These are phyloP conservation scores for Grigorovia jiainica DNA, from an alignment of 805 yeast genomes.

Conservation along the genomic window DNA sequence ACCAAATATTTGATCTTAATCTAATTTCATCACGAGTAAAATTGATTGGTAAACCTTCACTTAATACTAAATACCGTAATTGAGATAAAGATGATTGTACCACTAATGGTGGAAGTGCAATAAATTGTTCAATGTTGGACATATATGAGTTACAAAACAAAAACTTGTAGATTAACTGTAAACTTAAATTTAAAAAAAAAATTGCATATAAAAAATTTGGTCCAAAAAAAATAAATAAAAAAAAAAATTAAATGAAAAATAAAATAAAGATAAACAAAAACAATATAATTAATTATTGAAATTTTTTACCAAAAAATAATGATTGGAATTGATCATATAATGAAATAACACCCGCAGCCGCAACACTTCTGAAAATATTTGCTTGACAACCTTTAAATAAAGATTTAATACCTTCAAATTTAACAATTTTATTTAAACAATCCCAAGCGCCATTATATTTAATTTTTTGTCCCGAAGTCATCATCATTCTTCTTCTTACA, in stretches of 20 bases:
- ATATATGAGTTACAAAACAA: too few species aligned
- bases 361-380: conserved; percentile 99
- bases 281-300: too few species aligned
- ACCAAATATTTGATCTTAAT: conserved; percentile 64
- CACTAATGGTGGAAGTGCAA: conserved; percentile 17
- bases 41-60: conserved; percentile 12
- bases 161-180: too few species aligned
- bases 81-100: conserved; percentile 22
- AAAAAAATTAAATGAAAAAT: too few species aligned
- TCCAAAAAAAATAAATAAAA: too few species aligned
- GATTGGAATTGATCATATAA: conserved; percentile 94
- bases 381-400: conserved; percentile 99
- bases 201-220: too few species aligned
- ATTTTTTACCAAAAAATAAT: conserved; percentile 92
- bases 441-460: conserved; percentile 93
- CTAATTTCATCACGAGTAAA: conserved; percentile 12
- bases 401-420: conserved; percentile 89
- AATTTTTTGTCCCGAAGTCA: conserved; percentile 98
- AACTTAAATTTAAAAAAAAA: too few species aligned
- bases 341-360: conserved; percentile 99
- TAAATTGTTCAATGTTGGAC: conserved; percentile 16
- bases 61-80: conserved; percentile 17
- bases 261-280: too few species aligned
- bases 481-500: conserved; percentile 99
- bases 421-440: conserved; percentile 84